Evolutionary conservation across 352 stramenopile species (phyloP).

Genomic region (Saprolegnia diclina): DNA sequence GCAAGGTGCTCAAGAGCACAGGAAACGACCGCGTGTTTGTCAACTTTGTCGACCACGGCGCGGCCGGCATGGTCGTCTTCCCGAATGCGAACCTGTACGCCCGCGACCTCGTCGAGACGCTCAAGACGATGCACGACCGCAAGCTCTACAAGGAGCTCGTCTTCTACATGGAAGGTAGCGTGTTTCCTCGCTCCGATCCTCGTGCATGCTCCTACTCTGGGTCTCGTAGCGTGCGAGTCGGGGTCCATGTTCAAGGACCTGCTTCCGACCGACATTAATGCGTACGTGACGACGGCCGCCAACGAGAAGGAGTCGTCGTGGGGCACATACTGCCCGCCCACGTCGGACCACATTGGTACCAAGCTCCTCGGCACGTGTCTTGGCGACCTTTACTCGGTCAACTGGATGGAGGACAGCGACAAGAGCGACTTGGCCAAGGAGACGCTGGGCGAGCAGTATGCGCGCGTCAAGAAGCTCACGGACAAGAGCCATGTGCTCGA

Average conservation of each 20-base stretch:
- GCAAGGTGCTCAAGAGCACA: slow-evolving; percentile 83
- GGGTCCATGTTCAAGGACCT: slow-evolving; percentile 85
- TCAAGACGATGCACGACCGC: slow-evolving; percentile 74
- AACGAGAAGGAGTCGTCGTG: slow-evolving; percentile 85
- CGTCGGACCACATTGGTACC: slow-evolving; percentile 60
- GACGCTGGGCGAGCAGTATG: slow-evolving; percentile 71
- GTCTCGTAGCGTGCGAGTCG: slow-evolving; percentile 74
- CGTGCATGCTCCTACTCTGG: no score
- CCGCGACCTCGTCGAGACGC: slow-evolving; percentile 51
- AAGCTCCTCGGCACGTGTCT: slow-evolving; percentile 72
- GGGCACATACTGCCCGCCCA: slow-evolving; percentile 82
- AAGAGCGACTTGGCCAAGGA: slow-evolving; percentile 68
- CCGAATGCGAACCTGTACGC: slow-evolving; percentile 69
- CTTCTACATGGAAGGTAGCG: slow-evolving; percentile 85
- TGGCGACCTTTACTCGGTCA: slow-evolving; percentile 86
- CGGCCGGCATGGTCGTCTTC: slow-evolving; percentile 77
- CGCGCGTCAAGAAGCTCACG: slow-evolving; percentile 62
- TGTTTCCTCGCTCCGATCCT: no score
- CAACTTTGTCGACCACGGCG: slow-evolving; percentile 91
- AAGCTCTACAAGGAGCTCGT: slow-evolving; percentile 89
- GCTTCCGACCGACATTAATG: slow-evolving; percentile 75
- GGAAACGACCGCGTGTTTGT: slow-evolving; percentile 86
- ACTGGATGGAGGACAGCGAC: slow-evolving; percentile 90
- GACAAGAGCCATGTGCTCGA: slow-evolving; percentile 76
- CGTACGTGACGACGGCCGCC: slow-evolving; percentile 85